phyloP scores from a whole-genome alignment of 2,329 filamentous ascomycete genomes.

The Diaporthe destruens region DNA sequence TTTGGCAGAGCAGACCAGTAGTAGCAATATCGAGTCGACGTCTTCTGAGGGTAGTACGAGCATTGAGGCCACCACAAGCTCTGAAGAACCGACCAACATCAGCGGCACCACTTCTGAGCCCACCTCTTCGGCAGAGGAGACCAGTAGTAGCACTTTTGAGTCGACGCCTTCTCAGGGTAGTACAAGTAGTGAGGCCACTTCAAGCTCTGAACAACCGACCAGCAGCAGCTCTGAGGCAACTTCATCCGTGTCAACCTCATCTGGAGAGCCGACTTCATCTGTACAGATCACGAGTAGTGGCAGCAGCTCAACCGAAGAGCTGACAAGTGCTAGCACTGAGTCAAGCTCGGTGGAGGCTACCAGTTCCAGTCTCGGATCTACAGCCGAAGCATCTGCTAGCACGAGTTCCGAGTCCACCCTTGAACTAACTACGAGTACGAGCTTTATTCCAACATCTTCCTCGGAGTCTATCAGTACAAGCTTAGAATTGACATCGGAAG shows the following conservation, averaged over 20 bases:
- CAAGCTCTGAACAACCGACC: not conserved
- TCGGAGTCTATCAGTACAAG: not conserved
- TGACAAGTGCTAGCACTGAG: not conserved
- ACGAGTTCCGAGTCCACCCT: not conserved
- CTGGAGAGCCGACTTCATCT: not conserved
- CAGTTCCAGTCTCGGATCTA: not conserved
- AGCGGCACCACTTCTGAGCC: not conserved
- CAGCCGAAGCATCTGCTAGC: not conserved
- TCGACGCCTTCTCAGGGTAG: not conserved
- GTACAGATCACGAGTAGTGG: not conserved
- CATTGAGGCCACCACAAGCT: not conserved
- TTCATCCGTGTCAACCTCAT: not conserved
- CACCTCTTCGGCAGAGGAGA: not conserved
- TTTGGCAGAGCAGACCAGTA: not conserved
- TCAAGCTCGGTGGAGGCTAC: not conserved
- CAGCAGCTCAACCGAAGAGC: not conserved
- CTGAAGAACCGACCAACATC: not conserved
- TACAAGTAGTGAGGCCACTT: not conserved
- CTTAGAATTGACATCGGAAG: not conserved
- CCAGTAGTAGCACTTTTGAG: not conserved
- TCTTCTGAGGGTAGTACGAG: not conserved
- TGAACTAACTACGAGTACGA: not conserved
- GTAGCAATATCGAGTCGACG: not conserved
- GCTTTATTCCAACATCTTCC: not conserved
- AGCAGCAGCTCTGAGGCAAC: not conserved